Evolutionary conservation across 345 rosid genomes (phyloP).

Genomic region (Eucalyptus cloeziana): DNA sequence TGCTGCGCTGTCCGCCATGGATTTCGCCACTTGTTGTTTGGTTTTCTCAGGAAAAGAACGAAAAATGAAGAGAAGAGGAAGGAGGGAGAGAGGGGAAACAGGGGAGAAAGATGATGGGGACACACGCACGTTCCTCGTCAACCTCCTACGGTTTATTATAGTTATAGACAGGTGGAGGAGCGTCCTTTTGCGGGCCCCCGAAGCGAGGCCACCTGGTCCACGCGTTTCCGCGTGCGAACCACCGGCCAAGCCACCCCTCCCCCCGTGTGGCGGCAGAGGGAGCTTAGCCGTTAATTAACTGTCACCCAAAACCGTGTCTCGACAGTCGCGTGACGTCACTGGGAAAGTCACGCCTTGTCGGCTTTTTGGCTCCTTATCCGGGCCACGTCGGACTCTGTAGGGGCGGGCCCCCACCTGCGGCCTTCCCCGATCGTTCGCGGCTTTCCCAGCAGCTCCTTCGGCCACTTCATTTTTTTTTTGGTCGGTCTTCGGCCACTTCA

Average conservation of each 20-base stretch:
- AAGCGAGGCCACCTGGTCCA: background rate
- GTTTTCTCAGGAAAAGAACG: no score
- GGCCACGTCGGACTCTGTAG: background rate
- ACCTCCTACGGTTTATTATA: background rate
- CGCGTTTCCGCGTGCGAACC: background rate
- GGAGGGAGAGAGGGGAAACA: background rate
- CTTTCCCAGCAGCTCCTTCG: background rate
- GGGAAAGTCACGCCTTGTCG: background rate
- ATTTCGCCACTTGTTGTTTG: background rate
- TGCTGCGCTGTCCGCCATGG: background rate
- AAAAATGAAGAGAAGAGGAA: background rate
- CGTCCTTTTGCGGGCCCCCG: background rate
- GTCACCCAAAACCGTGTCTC: background rate
- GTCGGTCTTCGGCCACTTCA: background rate
- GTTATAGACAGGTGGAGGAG: background rate
- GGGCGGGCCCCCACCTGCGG: background rate
- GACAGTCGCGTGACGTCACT: background rate
- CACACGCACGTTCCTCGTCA: background rate
- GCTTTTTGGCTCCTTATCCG: background rate
- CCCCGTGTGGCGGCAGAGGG: background rate
- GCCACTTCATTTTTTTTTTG: no score
- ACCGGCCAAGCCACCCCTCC: background rate
- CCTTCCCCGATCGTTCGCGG: background rate
- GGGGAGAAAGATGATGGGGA: background rate
- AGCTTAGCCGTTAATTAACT: background rate